Evolutionary conservation across 139 green algal genomes (phyloP).

Genomic region (Picocystis salinarum): DNA sequence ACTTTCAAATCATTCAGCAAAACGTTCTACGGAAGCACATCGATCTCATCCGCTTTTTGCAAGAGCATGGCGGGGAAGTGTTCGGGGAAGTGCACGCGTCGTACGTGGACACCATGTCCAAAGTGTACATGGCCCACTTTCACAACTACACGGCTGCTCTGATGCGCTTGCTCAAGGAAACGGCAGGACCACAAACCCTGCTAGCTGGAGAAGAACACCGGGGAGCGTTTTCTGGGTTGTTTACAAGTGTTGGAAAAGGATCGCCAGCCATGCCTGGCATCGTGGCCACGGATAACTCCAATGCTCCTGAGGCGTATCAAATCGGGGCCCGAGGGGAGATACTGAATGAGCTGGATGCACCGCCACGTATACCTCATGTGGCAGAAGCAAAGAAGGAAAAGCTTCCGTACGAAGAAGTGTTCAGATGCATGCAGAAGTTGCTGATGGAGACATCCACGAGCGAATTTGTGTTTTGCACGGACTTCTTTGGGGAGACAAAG

Average conservation of each 20-base stretch:
- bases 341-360: too few species aligned
- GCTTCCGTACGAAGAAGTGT: conserved; percentile 74
- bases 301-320: too few species aligned
- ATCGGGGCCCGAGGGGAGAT: too few species aligned
- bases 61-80: conserved; percentile 38
- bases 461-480: conserved; percentile 82
- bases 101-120: conserved; percentile 59
- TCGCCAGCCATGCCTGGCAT: too few species aligned
- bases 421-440: conserved; percentile 77
- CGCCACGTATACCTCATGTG: conserved; percentile 50
- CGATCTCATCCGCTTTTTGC: conserved; percentile 53
- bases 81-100: conserved; percentile 51
- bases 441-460: conserved; percentile 78
- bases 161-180: conserved; percentile 38
- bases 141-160: conserved; percentile 61
- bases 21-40: conserved; percentile 71
- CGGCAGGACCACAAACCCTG: conserved; percentile 22
- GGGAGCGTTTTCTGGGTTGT: too few species aligned
- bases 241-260: too few species aligned
- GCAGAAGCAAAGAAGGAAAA: conserved; percentile 40
- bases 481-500: conserved; percentile 71
- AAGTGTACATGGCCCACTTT: conserved; percentile 67
- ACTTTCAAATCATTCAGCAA: conserved; percentile 86
- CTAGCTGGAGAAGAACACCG: too few species aligned
- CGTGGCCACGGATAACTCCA: too few species aligned